These are phyloP conservation scores for Lactarius vividus DNA, from an alignment of 768 basidiomycete species.

Conservation along the genomic window DNA sequence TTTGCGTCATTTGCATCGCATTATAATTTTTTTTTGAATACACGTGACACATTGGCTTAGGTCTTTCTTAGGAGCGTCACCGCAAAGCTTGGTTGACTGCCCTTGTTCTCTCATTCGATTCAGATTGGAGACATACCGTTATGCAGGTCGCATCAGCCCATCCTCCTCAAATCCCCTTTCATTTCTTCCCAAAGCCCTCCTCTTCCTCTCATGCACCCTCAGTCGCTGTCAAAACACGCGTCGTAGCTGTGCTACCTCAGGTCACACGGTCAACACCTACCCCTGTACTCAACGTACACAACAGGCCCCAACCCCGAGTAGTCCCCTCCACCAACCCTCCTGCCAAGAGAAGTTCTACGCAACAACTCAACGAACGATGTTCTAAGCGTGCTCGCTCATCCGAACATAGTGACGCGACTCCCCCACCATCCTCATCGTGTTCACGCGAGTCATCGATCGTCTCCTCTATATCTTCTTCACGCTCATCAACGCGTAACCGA, in stretches of 20 bases:
- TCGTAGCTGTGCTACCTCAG: constrained; percentile 30
- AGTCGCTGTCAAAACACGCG: constrained; percentile 33
- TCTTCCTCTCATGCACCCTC: constrained; percentile 27
- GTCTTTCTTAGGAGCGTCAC: background rate
- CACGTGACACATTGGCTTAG: background rate
- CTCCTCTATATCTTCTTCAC: constrained; percentile 28
- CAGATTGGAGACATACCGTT: background rate
- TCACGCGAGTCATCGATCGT: constrained; percentile 24
- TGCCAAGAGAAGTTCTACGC: constrained; percentile 8
- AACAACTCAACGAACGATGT: background rate
- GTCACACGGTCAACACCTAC: background rate
- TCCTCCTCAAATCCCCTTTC: constrained; percentile 23
- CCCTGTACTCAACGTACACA: background rate
- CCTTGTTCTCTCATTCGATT: background rate
- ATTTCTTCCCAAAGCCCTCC: constrained; percentile 36
- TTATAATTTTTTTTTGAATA: background rate
- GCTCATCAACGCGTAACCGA: constrained; percentile 30
- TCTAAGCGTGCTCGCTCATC: constrained; percentile 26
- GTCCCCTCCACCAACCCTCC: constrained; percentile 1
- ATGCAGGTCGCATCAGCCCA: constrained; percentile 24
- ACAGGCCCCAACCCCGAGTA: constrained; percentile 11
- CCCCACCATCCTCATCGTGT: constrained; percentile 7
- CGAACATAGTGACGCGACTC: constrained; percentile 24
- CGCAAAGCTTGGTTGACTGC: background rate
- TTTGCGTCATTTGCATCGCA: constrained; percentile 1